phyloP scores from a whole-genome alignment of 768 basidiomycete species.

The Rubroboletus pulcherrimus region DNA sequence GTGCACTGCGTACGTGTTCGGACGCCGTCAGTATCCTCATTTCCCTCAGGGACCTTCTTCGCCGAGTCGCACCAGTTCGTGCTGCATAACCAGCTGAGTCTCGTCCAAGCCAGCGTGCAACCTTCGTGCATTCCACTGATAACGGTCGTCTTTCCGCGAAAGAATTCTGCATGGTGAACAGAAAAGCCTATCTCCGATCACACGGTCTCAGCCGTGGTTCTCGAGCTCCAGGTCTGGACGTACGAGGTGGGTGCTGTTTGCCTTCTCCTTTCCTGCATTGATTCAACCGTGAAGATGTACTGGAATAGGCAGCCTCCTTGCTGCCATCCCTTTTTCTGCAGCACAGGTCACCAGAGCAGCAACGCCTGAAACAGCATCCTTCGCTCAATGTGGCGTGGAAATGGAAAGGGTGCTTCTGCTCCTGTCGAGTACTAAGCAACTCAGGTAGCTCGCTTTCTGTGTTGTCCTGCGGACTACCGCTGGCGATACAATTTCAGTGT shows the following conservation, averaged over 20 bases:
- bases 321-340: constrained; percentile 5
- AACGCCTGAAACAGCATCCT: constrained; percentile 6
- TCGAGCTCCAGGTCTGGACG: constrained; percentile 51
- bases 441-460: constrained; percentile 3
- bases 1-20: background rate
- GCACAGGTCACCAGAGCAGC: constrained; percentile 14
- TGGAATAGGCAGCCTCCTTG: constrained; percentile 18
- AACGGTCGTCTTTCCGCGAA: constrained; percentile 11
- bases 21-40: background rate
- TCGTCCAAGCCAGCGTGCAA: background rate
- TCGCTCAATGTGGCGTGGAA: constrained; percentile 16
- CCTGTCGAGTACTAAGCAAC: constrained; percentile 12
- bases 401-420: constrained; percentile 17
- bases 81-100: background rate
- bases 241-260: constrained; percentile 18
- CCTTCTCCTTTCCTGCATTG: constrained; percentile 8
- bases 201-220: constrained; percentile 28
- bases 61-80: constrained; percentile 12
- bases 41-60: background rate
- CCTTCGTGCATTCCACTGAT: background rate
- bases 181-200: constrained; percentile 31
- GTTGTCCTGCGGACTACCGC: background rate
- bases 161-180: constrained; percentile 2
- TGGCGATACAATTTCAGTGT: constrained; percentile 10
- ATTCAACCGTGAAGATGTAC: constrained; percentile 10